Evolutionary conservation across 495 filamentous ascomycete genomes (phyloP).

Genomic region (Penicillium pulvis): DNA sequence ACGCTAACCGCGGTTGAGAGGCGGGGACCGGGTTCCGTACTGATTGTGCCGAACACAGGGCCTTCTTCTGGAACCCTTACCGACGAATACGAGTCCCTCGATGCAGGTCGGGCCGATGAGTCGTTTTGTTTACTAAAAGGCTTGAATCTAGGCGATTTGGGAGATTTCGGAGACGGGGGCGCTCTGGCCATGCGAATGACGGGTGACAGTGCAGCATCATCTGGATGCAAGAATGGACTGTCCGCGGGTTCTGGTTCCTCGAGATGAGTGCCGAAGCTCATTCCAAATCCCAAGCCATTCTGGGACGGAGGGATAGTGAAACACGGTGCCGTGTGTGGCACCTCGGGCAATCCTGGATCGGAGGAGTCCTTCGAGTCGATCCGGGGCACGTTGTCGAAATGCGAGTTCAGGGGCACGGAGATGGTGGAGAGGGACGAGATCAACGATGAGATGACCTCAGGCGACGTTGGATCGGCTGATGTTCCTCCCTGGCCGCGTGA

Average conservation of each 20-base stretch:
- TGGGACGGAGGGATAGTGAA: constrained; percentile 32
- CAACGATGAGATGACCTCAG: constrained; percentile 90
- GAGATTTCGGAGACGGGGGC: constrained; percentile 66
- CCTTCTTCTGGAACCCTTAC: constrained; percentile 39
- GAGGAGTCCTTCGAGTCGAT: constrained; percentile 46
- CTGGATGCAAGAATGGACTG: constrained; percentile 57
- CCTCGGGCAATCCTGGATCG: constrained; percentile 48
- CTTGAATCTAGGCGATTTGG: constrained; percentile 50
- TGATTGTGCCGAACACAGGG: constrained; percentile 46
- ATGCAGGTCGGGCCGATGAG: constrained; percentile 33
- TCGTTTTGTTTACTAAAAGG: constrained; percentile 37
- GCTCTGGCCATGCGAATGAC: constrained; percentile 85
- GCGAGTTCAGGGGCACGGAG: constrained; percentile 69
- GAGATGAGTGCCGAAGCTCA: constrained; percentile 67
- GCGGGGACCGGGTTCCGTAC: constrained; percentile 43
- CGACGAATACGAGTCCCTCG: constrained; percentile 44
- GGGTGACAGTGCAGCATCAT: constrained; percentile 78
- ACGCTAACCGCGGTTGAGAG: constrained; percentile 43
- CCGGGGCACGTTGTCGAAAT: constrained; percentile 66
- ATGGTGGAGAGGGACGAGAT: constrained; percentile 92
- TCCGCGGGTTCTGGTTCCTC: constrained; percentile 35
- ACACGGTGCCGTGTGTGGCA: constrained; percentile 39
- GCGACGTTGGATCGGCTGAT: constrained; percentile 64
- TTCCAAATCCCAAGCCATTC: constrained; percentile 57
- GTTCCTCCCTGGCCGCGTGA: constrained; percentile 33